Evolutionary conservation across 2,329 filamentous ascomycete genomes (phyloP), one percentile per base, ranked within the genome.

Genomic region (Dissoconium aciculare): DNA sequence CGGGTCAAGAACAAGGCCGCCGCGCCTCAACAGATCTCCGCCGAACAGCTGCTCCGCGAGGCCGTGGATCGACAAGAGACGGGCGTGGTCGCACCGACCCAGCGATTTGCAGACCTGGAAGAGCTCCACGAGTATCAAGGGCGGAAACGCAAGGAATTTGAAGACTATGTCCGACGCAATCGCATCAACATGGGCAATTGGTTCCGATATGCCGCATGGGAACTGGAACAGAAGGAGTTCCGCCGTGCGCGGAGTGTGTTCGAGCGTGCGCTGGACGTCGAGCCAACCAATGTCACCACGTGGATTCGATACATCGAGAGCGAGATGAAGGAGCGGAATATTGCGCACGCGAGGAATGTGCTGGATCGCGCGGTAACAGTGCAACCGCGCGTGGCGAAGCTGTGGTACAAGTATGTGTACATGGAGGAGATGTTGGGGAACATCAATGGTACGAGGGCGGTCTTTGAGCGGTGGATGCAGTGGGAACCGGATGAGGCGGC

Each of bases 371-470:
- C 89, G n/a, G 82, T 95, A 31, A 84, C 84, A 1, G 81, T 91
- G 33, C 63, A 94, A 23, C 89, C 89, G 4, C 68, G 89, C 34
- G 72, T 95, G 24, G 84, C 95, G 54, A 95, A 95, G 65, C 63
- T 98, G 17, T 98, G 89, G 89, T 98, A 93, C 64, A 95, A 95
- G 56, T 98, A 94, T 63, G 83, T 92, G 15, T 93, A 92, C 55
- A 91, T 93, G 78, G 87, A 95, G 62, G 89, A 98, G 67, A 95
- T 87, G 59, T 68, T 98, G 32, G 84, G 84, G 5, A 94, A 98
- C 49, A 76, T 98, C 28, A 74, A 85, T 3, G 89, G 87, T 19
- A 91, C 84, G 3, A 67, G 89, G 35, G 82, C 93, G 46, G 82
- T 95, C 0, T 98, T 95, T 53, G 89, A 98, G 60, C 69, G 89